Base-by-base conservation (phyloP, 805 yeast species). In the Alloascoidea africana region DNA sequence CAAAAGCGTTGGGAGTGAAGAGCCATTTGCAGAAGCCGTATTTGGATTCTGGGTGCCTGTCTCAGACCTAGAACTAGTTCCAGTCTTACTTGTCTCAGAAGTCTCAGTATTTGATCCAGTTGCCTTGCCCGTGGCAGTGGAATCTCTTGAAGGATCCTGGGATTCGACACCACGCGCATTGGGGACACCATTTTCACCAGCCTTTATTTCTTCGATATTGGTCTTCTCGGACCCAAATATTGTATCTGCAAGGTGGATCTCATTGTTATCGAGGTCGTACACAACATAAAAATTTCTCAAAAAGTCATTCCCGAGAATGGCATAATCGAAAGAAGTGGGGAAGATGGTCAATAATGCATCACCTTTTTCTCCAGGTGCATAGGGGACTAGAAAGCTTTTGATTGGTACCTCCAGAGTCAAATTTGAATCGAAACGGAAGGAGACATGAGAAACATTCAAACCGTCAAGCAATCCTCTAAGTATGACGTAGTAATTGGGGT, bases 81-180 rank as follows among this genome's bases (percentile, higher is more conserved):
- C 39, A 27, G 57, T 32, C 39, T 63, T 61, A 1, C 66, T 66
- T 2, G 55, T 45, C 8, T 45, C 38, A 0, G 65, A 62, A 3
- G 59, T 47, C 2, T 67, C 69, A 16, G 3, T 23, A 14, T 18
- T 11, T 15, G 33, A 6, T 16, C 4, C 33, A 16, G 17, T 4
- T 3, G 13, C 17, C 14, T 5, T 16, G 13, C 17, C 11, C n/a
- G 5, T 36, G 33, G 17, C 38, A 36, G 17, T 15, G 5, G 23
- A n/a, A 17, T 36, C 38, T 13, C 18, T 14, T 15, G 13, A 18
- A 14, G 5, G 5, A 34, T 38, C 39, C 32, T 36, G 14, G n/a
- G n/a, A 37, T 35, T 11, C 4, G 5, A 34, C 17, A 14, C 33
- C 15, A 17, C 37, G 27, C 37, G 16, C 33, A 13, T 16, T 32